Base-by-base conservation (phyloP, 2,329 filamentous ascomycete species). In the Pseudogymnoascus sp. region DNA sequence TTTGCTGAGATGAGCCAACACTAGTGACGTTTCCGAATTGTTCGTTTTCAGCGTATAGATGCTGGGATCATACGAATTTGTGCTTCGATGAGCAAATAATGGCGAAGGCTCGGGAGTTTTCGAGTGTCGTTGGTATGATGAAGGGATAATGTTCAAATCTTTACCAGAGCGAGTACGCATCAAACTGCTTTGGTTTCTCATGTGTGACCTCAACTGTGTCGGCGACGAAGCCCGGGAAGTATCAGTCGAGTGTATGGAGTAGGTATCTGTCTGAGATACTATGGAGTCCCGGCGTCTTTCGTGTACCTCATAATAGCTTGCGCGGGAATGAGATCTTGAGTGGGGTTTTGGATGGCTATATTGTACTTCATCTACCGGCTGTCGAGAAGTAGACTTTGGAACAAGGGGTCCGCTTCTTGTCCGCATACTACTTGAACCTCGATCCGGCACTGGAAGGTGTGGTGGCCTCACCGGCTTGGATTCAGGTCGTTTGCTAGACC, bases 11-110 rank as follows among this genome's bases (percentile, higher is more conserved):
- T 65, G 43, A 8, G 69, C 65, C 23, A 72, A 63, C 3, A 70
- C 65, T 2, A 73, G 63, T 11, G 71, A 73, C 5, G 68, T 70
- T 5, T 66, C 65, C 2, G 72, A 73, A 28, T 68, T 67, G 28
- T 81, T 83, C 0, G 83, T 83, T 18, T 78, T 78, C 2, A 87
- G 72, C 3, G 84, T 88, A 69, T 87, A 87, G 14, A 88, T 80
- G 65, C 84, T 88, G 1, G 74, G 71, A 9, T 71, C 70, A 63
- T 71, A 68, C 21, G 71, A 72, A 43, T 66, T 68, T 2, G 64
- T 65, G 38, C 71, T 65, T 59, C 68, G 65, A 72, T 76, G 25
- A 72, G 68, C 64, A 61, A 61, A 67, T 61, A 68, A 60, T 60
- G 69, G 60, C 16, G 61, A 16, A 35, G 65, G 68, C 28, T 61